These are phyloP conservation scores for Colletotrichum liaoningense DNA, from an alignment of 2,329 filamentous ascomycete genomes.

Conservation along the genomic window DNA sequence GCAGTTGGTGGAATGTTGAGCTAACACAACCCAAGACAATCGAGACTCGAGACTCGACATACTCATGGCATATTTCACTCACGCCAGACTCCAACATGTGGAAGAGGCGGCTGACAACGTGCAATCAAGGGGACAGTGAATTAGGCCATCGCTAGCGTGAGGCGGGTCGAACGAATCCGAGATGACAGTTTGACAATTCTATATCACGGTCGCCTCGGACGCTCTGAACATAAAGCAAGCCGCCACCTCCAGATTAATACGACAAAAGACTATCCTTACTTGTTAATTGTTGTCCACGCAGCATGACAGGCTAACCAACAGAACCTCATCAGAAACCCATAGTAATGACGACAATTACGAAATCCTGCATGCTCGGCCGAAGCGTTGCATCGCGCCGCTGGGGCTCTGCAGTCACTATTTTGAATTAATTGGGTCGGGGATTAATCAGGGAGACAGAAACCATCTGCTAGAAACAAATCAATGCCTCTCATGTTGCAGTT, in stretches of 20 bases:
- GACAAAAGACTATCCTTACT: not conserved
- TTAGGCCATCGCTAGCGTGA: not conserved
- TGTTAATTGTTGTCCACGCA: not conserved
- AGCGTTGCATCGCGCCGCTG: not conserved
- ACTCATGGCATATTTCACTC: not conserved
- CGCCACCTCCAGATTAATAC: not conserved
- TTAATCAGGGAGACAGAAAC: constrained; percentile 16
- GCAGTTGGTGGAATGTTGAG: not conserved
- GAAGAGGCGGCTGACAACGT: not conserved
- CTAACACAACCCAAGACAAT: not conserved
- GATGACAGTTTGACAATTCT: not conserved
- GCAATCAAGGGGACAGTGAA: not conserved
- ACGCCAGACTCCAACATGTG: not conserved
- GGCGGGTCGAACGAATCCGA: not conserved
- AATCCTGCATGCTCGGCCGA: not conserved
- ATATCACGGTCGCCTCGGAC: not conserved
- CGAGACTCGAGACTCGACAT: not conserved
- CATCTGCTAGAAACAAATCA: constrained; percentile 27
- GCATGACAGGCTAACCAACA: not conserved
- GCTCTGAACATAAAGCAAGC: not conserved
- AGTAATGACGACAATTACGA: not conserved
- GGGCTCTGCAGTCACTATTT: constrained; percentile 14
- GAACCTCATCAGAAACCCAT: not conserved
- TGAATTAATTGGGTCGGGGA: constrained; percentile 9
- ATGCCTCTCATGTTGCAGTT: constrained; percentile 8